Evolutionary conservation across 1,139 yeast genomes (phyloP), one percentile per base, ranked within the genome.

Genomic region (Saccharomycopsis crataegensis): DNA sequence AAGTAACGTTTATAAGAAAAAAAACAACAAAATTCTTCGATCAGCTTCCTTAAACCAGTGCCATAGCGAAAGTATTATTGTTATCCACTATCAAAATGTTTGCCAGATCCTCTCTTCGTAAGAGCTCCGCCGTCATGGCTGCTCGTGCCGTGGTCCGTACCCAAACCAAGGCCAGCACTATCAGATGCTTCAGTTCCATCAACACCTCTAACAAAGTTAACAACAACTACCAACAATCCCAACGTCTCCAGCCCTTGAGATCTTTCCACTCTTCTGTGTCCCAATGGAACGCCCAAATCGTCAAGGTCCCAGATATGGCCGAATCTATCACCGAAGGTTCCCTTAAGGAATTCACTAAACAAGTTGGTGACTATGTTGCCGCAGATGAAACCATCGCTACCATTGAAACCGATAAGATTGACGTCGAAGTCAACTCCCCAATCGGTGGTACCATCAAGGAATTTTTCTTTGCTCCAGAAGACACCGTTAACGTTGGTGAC

Each of bases 311-410:
- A 52, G 96, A 89, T 62, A 90, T 93, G 97, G 99, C 99, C 51
- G 99, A 93, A 73, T 91, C 98, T 53, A 86, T 93, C 67, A 89
- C 97, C 50, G 99, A 93, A 72, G 99, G 99, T 70, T 89, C 98
- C 51, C 78, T 93, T 62, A 76, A 89, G 59, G 84, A 89, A 54
- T 90, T 81, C 71, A 78, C 81, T 50, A 84, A 83, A 69, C 74
- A 80, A 62, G 88, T 90, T 58, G 99, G 99, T 61, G 98, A 93
- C 61, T 90, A 73, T 65, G 95, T 94, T 56, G 80, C 78, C 57
- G 82, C 76, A 62, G 99, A 93, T 70, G 99, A 93, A 72, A 83
- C 89, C 62, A 77, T 93, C 63, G 99, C 99, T 58, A 91, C 98
- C 62, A 91, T 93, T 64, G 99, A 93, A 75, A 93, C 99, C 54